Evolutionary conservation across 2,329 filamentous ascomycete genomes (phyloP).

Genomic region (Monilinia aucupariae): DNA sequence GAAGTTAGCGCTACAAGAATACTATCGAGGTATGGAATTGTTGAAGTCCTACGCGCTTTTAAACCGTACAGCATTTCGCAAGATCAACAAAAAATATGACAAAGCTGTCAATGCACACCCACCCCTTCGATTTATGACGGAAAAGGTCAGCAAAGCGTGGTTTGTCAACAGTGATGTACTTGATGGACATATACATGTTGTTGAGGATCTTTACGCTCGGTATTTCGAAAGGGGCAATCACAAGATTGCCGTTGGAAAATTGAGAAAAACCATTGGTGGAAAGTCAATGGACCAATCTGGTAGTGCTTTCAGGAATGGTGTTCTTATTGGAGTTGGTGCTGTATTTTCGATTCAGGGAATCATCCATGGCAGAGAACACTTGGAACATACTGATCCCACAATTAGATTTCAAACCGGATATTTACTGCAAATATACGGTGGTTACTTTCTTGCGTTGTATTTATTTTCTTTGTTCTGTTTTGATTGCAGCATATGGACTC

Average conservation of each 20-base stretch:
- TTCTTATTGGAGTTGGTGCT: conserved; percentile 62
- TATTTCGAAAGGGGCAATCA: conserved; percentile 94
- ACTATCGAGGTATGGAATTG: conserved; percentile 84
- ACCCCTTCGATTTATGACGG: conserved; percentile 75
- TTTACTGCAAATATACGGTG: conserved; percentile 83
- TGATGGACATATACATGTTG: conserved; percentile 70
- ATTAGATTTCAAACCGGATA: conserved; percentile 55
- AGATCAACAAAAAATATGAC: conserved; percentile 99
- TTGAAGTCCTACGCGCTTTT: conserved; percentile 86
- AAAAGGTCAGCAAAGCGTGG: conserved; percentile 84
- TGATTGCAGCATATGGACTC: conserved; percentile 76
- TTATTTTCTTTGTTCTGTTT: conserved; percentile 80
- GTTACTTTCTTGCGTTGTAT: conserved; percentile 79
- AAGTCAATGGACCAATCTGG: conserved; percentile 51
- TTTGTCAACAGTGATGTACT: conserved; percentile 87
- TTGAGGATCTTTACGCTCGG: conserved; percentile 87
- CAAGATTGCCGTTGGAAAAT: conserved; percentile 83
- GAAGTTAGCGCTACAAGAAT: conserved; percentile 86
- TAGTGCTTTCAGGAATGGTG: conserved; percentile 55
- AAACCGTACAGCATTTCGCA: conserved; percentile 89
- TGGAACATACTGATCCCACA: conserved; percentile 46
- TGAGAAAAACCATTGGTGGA: conserved; percentile 64
- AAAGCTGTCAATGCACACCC: conserved; percentile 78
- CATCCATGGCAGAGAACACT: conserved; percentile 50
- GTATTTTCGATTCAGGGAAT: conserved; percentile 63